A percentile compares a stretch with the other conserved stretches of the same genome.
Conservation (phyloP, 805 yeast genomes). For the Yamadazyma paraphyllophila region DNA sequence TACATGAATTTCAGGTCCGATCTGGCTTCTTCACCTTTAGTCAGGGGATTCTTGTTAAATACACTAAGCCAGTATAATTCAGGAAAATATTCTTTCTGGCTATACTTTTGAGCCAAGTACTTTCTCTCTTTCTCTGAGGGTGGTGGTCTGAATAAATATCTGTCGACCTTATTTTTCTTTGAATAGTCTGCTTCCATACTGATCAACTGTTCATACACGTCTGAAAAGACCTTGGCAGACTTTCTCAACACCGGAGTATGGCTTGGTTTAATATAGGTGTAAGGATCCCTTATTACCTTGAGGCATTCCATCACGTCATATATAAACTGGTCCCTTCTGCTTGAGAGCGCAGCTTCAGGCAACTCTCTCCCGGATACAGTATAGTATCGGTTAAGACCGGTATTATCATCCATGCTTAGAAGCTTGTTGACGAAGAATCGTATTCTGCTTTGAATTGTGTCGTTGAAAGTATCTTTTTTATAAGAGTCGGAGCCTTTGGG, state of each 20-base stretch:
- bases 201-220: slow-evolving; percentile 29
- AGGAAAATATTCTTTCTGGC: slow-evolving; percentile 26
- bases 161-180: background rate
- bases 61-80: slow-evolving; percentile 36
- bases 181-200: slow-evolving; percentile 21
- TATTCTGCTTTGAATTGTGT: slow-evolving; percentile 35
- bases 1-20: slow-evolving; percentile 25
- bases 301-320: slow-evolving; percentile 31
- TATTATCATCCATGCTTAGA: slow-evolving; percentile 40
- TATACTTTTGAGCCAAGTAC: slow-evolving; percentile 19
- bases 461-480: slow-evolving; percentile 39
- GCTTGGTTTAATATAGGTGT: slow-evolving; percentile 22
- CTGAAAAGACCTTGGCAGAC: slow-evolving; percentile 22
- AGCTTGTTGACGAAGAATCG: slow-evolving; percentile 32
- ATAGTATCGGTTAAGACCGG: slow-evolving; percentile 44
- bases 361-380: slow-evolving; percentile 25
- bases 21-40: slow-evolving; percentile 16
- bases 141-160: background rate
- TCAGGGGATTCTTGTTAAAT: slow-evolving; percentile 20
- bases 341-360: slow-evolving; percentile 20
- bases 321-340: slow-evolving; percentile 19
- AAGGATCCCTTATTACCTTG: slow-evolving; percentile 36
- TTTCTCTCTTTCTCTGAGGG: background rate
- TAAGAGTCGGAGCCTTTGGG: slow-evolving; percentile 27
- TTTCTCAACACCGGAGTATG: slow-evolving; percentile 20